Base-by-base conservation (phyloP, 1,284 basidiomycete genomes). In the Sparassis latifolia region DNA sequence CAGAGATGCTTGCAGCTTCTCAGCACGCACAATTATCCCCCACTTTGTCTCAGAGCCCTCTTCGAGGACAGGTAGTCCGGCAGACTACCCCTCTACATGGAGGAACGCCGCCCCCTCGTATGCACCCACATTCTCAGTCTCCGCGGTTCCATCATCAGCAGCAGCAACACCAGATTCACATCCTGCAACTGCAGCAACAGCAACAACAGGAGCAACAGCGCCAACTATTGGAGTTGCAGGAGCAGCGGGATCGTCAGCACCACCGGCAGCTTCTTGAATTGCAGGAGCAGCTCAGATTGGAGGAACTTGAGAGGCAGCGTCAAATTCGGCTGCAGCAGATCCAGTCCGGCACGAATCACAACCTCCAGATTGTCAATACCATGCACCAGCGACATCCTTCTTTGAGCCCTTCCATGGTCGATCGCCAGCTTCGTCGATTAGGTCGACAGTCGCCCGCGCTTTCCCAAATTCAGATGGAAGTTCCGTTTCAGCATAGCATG, bases 1-100 rank as follows among this genome's bases (percentile, higher is more conserved):
- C 89, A 3, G 92, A 98, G 68, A 91, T 96, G 87, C 74, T 76
- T n/a, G 72, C 75, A 5, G 73, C 72, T 41, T 74, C 75, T 43
- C 78, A 78, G 52, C 75, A 57, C 28, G 52, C 49, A 59, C 52
- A 47, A 57, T 48, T 72, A 73, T 48, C 69, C 70, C 37, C 69
- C 73, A 45, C 67, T 42, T 12, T 73, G 70, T 64, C 71, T 42
- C 70, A 74, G 35, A 63, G 62, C 3, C 73, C 74, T 51, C 73
- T 74, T 69, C 55, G 58, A 30, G 54, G 50, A 2, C 53, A 52
- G 38, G 48, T 55, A 12, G 56, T 55, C 28, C 57, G 59, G 12
- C 55, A 59, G 35, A 41, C 50, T 12, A 57, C 58, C 27, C 58
- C 58, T 42, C 58, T 52, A 30, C 57, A 58, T 33, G 55, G 52